Evolutionary conservation across 805 yeast species (phyloP).

Genomic region (Candida maris): DNA sequence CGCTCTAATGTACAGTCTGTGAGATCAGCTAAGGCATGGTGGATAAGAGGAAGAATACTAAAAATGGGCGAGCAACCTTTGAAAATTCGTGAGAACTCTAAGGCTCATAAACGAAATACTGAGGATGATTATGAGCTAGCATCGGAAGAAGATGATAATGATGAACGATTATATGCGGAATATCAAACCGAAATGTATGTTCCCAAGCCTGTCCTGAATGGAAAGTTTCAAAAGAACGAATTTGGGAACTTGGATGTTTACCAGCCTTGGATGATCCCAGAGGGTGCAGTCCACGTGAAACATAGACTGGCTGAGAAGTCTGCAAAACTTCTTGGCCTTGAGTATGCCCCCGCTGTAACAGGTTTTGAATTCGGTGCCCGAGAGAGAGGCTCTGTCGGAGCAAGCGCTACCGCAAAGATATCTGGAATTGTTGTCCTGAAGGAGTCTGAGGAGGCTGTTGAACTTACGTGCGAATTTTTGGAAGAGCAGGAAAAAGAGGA

Average conservation of each 20-base stretch:
- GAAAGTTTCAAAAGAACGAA: conserved; percentile 68
- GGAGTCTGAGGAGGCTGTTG: conserved; percentile 59
- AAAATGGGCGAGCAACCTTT: conserved; percentile 68
- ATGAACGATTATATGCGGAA: conserved; percentile 62
- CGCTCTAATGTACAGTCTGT: conserved; percentile 61
- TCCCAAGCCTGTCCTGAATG: conserved; percentile 66
- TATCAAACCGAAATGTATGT: conserved; percentile 70
- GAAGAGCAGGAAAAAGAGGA: conserved; percentile 48
- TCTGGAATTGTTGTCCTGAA: conserved; percentile 74
- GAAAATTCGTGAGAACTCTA: conserved; percentile 37
- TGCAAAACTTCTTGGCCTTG: conserved; percentile 65
- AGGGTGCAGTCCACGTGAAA: conserved; percentile 62
- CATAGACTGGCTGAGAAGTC: conserved; percentile 61
- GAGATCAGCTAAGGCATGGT: conserved; percentile 83
- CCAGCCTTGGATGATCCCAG: conserved; percentile 76
- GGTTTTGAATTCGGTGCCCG: conserved; percentile 71
- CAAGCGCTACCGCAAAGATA: conserved; percentile 56
- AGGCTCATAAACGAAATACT: conserved; percentile 20
- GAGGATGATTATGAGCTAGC: conserved; percentile 24
- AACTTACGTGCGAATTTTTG: conserved; percentile 45
- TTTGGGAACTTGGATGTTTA: conserved; percentile 85
- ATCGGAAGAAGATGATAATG: conserved; percentile 44
- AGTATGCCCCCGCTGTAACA: conserved; percentile 82
- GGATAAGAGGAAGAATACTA: conserved; percentile 69
- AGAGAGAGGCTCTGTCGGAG: conserved; percentile 27